These are phyloP conservation scores for Lithospermum erythrorhizon DNA, from an alignment of 257 asterid genomes.

Conservation along the genomic window DNA sequence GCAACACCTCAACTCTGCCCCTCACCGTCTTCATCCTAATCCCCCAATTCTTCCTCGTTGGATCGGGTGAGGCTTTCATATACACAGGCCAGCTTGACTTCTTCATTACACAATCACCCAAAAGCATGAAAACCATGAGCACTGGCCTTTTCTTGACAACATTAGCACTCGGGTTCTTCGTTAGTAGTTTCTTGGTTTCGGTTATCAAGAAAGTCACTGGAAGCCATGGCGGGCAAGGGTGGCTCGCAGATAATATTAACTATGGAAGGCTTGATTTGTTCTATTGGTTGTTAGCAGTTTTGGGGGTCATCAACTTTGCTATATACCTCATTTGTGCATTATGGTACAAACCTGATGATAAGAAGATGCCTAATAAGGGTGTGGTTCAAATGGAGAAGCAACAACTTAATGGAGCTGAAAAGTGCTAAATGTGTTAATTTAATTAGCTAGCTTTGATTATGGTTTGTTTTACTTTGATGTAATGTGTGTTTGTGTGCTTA, in stretches of 20 bases:
- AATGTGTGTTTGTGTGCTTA: too few species aligned
- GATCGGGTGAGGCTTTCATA: constrained; percentile 83
- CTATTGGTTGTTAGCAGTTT: constrained; percentile 53
- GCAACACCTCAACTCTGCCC: constrained; percentile 32
- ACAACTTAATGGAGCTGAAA: constrained; percentile 24
- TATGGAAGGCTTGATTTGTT: constrained; percentile 70
- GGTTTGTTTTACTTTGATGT: not conserved
- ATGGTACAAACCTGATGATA: constrained; percentile 39
- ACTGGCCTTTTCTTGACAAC: constrained; percentile 89
- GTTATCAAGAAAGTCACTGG: constrained; percentile 50
- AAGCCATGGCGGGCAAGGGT: constrained; percentile 35
- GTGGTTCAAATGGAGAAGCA: constrained; percentile 20
- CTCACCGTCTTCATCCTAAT: constrained; percentile 59
- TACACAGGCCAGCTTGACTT: constrained; percentile 92
- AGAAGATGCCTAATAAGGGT: constrained; percentile 18
- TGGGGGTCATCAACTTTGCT: constrained; percentile 49
- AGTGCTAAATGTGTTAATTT: constrained; percentile 20
- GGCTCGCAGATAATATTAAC: constrained; percentile 83
- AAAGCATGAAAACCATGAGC: constrained; percentile 95
- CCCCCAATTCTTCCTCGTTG: constrained; percentile 80
- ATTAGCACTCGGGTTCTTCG: constrained; percentile 68
- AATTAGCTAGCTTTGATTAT: too few species aligned
- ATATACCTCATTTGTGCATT: constrained; percentile 48
- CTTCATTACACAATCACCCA: constrained; percentile 85
- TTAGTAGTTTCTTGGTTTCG: constrained; percentile 67